Conservation (phyloP, 805 yeast genomes). For the Metschnikowia lochheadii region DNA sequence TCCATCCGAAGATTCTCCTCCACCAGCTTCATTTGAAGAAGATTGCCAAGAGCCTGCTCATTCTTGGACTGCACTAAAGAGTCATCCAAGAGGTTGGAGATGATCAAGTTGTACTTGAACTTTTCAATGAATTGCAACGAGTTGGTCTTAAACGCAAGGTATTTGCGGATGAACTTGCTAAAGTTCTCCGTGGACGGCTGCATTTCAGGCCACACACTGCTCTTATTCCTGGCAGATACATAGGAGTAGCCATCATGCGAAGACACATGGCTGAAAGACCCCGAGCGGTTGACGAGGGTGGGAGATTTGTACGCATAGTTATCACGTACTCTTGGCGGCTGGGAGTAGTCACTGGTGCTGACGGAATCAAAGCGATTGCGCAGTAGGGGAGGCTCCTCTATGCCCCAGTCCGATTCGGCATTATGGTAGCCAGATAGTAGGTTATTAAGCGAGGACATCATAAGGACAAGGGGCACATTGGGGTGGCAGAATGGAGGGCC, state of each 20-base stretch:
- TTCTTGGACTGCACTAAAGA: conserved; percentile 41
- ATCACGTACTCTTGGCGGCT: conserved; percentile 11
- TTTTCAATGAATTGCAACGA: conserved; percentile 32
- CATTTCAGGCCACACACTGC: not conserved
- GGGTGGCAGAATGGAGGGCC: not conserved
- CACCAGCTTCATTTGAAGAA: conserved; percentile 7
- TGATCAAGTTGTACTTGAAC: conserved; percentile 37
- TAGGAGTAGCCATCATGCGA: not conserved
- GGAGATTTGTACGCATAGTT: not conserved
- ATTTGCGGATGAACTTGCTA: conserved; percentile 24
- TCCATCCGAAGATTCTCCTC: conserved; percentile 1
- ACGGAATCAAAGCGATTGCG: conserved; percentile 13
- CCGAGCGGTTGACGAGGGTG: not conserved
- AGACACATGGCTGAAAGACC: conserved; percentile 7
- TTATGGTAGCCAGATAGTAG: conserved; percentile 13
- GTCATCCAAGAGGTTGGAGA: conserved; percentile 38
- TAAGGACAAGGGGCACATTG: not conserved
- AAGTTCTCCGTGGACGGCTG: conserved; percentile 14
- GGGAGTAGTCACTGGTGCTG: conserved; percentile 20
- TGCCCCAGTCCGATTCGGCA: conserved; percentile 23
- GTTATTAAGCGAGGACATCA: conserved; percentile 2
- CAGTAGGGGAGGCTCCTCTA: conserved; percentile 14
- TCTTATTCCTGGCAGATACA: not conserved
- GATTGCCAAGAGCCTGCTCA: conserved; percentile 29
- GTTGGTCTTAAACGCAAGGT: conserved; percentile 19